Evolutionary conservation across 805 yeast species (phyloP).

Genomic region (Yarrowia keelungensis): DNA sequence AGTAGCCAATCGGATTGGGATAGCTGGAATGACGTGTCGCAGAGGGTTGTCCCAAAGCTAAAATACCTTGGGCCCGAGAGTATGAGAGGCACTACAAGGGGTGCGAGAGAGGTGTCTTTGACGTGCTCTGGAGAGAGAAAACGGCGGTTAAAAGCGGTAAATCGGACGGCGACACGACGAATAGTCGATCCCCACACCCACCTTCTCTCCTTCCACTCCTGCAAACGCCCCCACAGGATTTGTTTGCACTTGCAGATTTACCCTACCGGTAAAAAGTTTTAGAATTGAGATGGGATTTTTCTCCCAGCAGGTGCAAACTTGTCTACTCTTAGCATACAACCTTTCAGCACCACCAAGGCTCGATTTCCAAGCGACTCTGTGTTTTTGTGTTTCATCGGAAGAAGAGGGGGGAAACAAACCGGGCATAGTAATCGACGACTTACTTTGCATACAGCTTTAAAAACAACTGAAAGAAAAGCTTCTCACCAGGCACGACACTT

Average conservation of each 20-base stretch:
- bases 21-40: conserved; percentile 35
- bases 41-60: conserved; percentile 21
- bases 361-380: conserved; percentile 18
- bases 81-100: not conserved
- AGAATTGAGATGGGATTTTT: conserved; percentile 11
- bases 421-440: conserved; percentile 9
- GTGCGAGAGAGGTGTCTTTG: not conserved
- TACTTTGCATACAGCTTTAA: not conserved
- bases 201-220: not conserved
- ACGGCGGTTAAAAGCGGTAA: too few relatives aligned
- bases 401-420: conserved; percentile 39
- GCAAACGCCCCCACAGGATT: conserved; percentile 5
- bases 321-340: conserved; percentile 29
- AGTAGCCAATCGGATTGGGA: conserved; percentile 25
- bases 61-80: conserved; percentile 15
- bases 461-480: too few relatives aligned
- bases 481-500: too few relatives aligned
- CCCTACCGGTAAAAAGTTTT: conserved; percentile 37
- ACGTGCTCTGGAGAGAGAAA: too few relatives aligned
- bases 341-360: conserved; percentile 20
- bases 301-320: conserved; percentile 30
- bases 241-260: conserved; percentile 35
- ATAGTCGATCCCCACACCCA: too few relatives aligned
- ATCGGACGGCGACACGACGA: too few relatives aligned
- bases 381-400: conserved; percentile 38